Conservation (phyloP, 2,329 filamentous ascomycete genomes). For the Pseudogymnoascus sp. region DNA sequence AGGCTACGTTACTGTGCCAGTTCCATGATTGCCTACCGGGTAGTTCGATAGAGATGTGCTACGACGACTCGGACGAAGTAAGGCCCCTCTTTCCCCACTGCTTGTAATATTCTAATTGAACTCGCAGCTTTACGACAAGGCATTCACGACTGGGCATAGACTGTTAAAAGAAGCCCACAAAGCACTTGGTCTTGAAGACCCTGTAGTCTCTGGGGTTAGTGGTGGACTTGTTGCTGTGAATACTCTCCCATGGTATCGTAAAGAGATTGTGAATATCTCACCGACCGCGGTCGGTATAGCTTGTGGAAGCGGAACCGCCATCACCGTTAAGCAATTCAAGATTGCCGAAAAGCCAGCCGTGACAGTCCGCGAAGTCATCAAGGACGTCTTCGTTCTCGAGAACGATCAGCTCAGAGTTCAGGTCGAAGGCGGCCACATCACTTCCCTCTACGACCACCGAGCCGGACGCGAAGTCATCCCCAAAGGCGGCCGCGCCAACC, state of each 20-base stretch:
- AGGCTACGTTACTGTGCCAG: conserved; percentile 81
- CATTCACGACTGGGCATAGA: conserved; percentile 68
- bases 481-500: conserved; percentile 68
- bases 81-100: conserved; percentile 16
- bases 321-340: conserved; percentile 44
- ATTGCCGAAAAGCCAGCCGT: conserved; percentile 39
- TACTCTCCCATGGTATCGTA: conserved; percentile 77
- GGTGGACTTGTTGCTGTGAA: conserved; percentile 60
- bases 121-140: conserved; percentile 62
- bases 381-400: conserved; percentile 65
- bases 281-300: conserved; percentile 44
- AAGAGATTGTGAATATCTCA: conserved; percentile 61
- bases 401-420: conserved; percentile 70
- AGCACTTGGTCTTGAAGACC: conserved; percentile 53
- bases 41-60: conserved; percentile 95
- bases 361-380: conserved; percentile 39
- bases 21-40: conserved; percentile 97
- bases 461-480: conserved; percentile 71
- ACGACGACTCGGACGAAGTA: conserved; percentile 83
- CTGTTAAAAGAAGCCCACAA: conserved; percentile 61
- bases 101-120: background rate
- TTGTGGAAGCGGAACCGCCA: conserved; percentile 44
- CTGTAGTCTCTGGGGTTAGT: conserved; percentile 33
- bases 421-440: conserved; percentile 68
- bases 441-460: conserved; percentile 69